phyloP scores from a whole-genome alignment of 768 basidiomycete genomes.

The Steccherinum ochraceum region DNA sequence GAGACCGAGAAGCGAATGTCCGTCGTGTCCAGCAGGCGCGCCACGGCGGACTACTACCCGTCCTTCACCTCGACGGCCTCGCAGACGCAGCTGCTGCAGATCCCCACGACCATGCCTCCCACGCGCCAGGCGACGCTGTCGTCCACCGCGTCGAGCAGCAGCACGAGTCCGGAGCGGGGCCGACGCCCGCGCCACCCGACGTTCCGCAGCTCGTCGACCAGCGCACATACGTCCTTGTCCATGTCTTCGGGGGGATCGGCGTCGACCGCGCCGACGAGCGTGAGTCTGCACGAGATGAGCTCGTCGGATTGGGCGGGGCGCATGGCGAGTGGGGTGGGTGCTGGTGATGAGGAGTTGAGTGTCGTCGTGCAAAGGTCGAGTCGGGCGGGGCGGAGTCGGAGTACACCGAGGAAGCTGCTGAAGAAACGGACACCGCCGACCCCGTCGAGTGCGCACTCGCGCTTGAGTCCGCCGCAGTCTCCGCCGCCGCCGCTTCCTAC shows the following conservation, averaged over 20 bases:
- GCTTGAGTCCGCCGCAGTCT: not conserved
- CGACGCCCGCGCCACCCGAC: not conserved
- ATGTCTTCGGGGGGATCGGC: not conserved
- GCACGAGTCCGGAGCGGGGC: not conserved
- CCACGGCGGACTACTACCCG: not conserved
- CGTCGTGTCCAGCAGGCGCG: not conserved
- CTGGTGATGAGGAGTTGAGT: not conserved
- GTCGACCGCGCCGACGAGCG: not conserved
- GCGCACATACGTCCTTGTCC: not conserved
- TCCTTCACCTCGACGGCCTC: not conserved
- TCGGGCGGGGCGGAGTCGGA: not conserved
- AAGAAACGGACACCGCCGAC: not conserved
- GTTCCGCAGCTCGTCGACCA: not conserved
- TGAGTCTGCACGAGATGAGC: not conserved
- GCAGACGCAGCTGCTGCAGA: not conserved
- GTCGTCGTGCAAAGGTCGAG: too few species aligned
- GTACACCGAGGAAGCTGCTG: not conserved
- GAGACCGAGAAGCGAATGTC: not conserved
- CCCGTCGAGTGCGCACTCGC: not conserved
- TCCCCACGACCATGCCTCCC: not conserved
- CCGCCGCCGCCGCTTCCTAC: not conserved
- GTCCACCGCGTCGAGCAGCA: not conserved
- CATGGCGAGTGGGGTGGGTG: not conserved
- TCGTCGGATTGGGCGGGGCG: not conserved
- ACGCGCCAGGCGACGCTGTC: not conserved